A percentile compares a stretch with the other conserved stretches of the same genome.
phyloP scores from a whole-genome alignment of 371 early-diverging fungal genomes.

The Rhizopus delemar region DNA sequence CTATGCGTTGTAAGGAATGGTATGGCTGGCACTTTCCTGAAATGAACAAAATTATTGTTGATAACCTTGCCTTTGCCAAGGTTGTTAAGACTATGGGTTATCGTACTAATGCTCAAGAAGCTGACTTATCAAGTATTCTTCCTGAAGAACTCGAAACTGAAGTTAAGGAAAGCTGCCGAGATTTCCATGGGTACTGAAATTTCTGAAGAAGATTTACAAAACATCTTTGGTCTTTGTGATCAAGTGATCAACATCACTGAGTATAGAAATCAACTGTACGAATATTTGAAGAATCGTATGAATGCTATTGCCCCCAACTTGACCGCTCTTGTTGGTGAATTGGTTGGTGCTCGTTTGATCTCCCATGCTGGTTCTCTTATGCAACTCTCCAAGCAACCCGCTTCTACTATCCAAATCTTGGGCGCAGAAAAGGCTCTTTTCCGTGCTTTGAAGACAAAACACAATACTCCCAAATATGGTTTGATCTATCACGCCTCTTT shows the following conservation, averaged over 20 bases:
- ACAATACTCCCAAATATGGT: slow-evolving; percentile 97
- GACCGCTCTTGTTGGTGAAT: slow-evolving; percentile 88
- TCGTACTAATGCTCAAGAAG: slow-evolving; percentile 76
- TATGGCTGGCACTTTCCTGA: slow-evolving; percentile 95
- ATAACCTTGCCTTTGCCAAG: slow-evolving; percentile 77
- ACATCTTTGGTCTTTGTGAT: slow-evolving; percentile 71
- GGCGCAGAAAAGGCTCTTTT: slow-evolving; percentile 98
- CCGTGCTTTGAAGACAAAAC: slow-evolving; percentile 92
- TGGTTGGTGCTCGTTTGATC: slow-evolving; percentile 91
- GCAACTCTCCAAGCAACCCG: slow-evolving; percentile 90
- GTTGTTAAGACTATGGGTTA: slow-evolving; percentile 72
- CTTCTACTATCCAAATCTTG: slow-evolving; percentile 95
- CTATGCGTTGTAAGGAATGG: slow-evolving; percentile 98
- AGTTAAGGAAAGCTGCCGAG: slow-evolving; percentile 81
- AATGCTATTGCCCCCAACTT: slow-evolving; percentile 92
- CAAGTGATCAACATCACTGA: slow-evolving; percentile 85
- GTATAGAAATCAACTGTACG: slow-evolving; percentile 86
- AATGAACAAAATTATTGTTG: slow-evolving; percentile 76
- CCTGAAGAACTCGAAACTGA: slow-evolving; percentile 90
- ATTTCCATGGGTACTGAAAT: slow-evolving; percentile 96
- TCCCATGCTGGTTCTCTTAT: slow-evolving; percentile 91
- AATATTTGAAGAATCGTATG: slow-evolving; percentile 91
- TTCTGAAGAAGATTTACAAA: slow-evolving; percentile 83
- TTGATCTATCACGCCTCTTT: slow-evolving; percentile 91
- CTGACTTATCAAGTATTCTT: slow-evolving; percentile 79